These are phyloP conservation scores for Sordaria brevicollis DNA, from an alignment of 495 filamentous ascomycete genomes.

Conservation along the genomic window DNA sequence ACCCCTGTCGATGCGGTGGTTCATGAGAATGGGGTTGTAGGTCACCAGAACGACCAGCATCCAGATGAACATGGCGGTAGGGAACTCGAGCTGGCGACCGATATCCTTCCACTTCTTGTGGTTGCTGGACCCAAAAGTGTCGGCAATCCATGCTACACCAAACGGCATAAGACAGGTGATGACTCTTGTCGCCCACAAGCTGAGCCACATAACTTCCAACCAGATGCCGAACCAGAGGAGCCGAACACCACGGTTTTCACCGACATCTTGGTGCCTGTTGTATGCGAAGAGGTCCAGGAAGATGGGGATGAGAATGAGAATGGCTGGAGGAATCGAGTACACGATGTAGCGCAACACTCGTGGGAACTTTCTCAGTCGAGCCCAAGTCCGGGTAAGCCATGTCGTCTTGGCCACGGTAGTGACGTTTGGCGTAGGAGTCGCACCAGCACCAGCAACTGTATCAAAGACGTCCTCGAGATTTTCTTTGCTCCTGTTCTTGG, in stretches of 20 bases:
- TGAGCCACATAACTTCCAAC: constrained; percentile 89
- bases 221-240: constrained; percentile 91
- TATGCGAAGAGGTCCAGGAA: constrained; percentile 64
- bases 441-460: constrained; percentile 38
- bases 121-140: constrained; percentile 70
- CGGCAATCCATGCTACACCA: constrained; percentile 53
- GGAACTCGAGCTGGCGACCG: constrained; percentile 76
- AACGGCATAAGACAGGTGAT: constrained; percentile 65
- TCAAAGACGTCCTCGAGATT: constrained; percentile 77
- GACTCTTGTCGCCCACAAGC: constrained; percentile 76
- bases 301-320: constrained; percentile 70
- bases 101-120: constrained; percentile 91
- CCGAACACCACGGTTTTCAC: constrained; percentile 64
- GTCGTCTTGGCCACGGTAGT: constrained; percentile 55
- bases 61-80: constrained; percentile 86
- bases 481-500: constrained; percentile 26
- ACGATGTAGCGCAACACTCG: constrained; percentile 75
- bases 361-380: constrained; percentile 57
- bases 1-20: constrained; percentile 51
- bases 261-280: constrained; percentile 29
- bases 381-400: constrained; percentile 42
- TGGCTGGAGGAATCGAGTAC: constrained; percentile 69
- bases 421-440: constrained; percentile 35
- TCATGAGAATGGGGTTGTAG: constrained; percentile 59
- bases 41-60: constrained; percentile 71